Evolutionary conservation across 139 green algal species (phyloP), one percentile per base, ranked within the genome.

Genomic region (Volvox reticuliferus): DNA sequence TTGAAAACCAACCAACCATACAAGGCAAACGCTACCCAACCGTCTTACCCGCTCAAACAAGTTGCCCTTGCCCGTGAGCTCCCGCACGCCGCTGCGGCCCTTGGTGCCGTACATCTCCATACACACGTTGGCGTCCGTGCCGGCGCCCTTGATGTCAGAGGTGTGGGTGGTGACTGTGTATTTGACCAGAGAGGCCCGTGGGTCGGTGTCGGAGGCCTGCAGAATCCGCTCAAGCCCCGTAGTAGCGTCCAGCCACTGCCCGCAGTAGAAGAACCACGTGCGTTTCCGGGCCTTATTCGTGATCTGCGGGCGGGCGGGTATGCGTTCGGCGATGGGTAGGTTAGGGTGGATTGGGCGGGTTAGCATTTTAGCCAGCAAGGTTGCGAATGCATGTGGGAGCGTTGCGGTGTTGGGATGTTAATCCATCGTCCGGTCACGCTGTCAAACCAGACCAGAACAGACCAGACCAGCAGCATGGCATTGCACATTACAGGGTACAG

Each of bases 111-210:
- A 83, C 87, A 97, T 88, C 90, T 97, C 92, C 37, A 95, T 3
- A 26, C 91, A 93, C 22, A 97, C 94, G 17, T 94, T 86, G 22
- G 94, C 92, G 30, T 96, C 95, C 22, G 96, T 97, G 77, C 96
- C 96, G 1, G 94, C 96, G 61, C 91, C 85, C 61, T 33, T 83
- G 65, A 96, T 62, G 88, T 95, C 92, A 2, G 35, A 87, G n/a
- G 94, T 96, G 91, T 93, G 88, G 30, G 44, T 50, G 32, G 91
- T 90, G 61, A 96, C 68, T 6, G 33, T 90, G 89, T 96, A 95
- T 17, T 79, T 76, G 69, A 88, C 63, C 67, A 94, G 62, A n/a
- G 50, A 82, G 63, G 28, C n/a, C 6, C 88, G 90, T 22, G 93
- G 94, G 82, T 95, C 93, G 18, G 32, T 91, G 37, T 69, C 55